phyloP scores from a whole-genome alignment of 805 yeast species.

The Cyberlindnera subsufficiens region DNA sequence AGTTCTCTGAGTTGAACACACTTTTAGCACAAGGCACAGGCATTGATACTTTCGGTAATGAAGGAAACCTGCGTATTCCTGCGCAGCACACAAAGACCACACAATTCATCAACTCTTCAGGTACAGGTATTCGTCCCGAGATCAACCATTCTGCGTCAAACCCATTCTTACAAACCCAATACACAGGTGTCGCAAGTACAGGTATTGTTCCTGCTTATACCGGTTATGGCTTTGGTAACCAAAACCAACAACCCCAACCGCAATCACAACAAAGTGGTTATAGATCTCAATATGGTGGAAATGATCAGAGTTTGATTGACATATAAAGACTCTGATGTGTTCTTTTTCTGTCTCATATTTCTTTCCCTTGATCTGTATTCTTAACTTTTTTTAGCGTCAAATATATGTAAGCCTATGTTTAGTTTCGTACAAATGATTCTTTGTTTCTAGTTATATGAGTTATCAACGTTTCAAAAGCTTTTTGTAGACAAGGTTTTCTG shows the following conservation, averaged over 20 bases:
- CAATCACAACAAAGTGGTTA: constrained; percentile 12
- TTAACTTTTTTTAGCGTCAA: not conserved
- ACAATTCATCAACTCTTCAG: constrained; percentile 79
- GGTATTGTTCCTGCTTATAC: constrained; percentile 77
- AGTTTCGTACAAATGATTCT: not conserved
- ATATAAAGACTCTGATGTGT: constrained; percentile 9
- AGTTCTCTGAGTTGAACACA: constrained; percentile 67
- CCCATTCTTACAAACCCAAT: constrained; percentile 54
- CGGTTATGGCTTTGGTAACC: constrained; percentile 93
- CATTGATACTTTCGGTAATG: constrained; percentile 87
- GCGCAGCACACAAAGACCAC: constrained; percentile 86
- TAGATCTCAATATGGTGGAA: constrained; percentile 13
- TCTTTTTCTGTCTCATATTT: not conserved
- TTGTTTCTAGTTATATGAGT: not conserved
- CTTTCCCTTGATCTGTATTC: not conserved
- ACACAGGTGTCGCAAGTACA: constrained; percentile 64
- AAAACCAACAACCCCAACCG: constrained; percentile 26
- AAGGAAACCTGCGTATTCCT: constrained; percentile 79
- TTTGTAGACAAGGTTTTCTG: constrained; percentile 80
- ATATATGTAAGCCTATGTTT: not conserved
- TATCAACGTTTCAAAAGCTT: constrained; percentile 50
- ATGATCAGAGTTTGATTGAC: constrained; percentile 25
- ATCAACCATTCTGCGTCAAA: constrained; percentile 24
- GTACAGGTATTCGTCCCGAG: constrained; percentile 56
- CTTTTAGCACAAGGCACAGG: constrained; percentile 85